These are phyloP conservation scores for Aspergillus nidulans DNA, from an alignment of 495 filamentous ascomycete genomes.

Conservation along the genomic window DNA sequence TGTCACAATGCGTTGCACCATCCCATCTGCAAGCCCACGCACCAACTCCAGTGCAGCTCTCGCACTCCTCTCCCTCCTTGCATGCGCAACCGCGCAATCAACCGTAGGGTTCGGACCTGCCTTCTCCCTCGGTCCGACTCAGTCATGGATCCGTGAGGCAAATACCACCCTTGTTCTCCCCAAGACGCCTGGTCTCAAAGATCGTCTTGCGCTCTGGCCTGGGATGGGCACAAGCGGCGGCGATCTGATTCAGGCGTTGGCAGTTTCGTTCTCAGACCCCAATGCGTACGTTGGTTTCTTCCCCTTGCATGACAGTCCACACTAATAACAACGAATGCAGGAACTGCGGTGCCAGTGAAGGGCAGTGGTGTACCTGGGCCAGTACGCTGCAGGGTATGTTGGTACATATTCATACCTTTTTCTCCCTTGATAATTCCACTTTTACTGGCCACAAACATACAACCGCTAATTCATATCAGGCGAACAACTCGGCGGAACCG, in stretches of 20 bases:
- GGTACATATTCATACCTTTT: too few species aligned
- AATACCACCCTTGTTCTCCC: conserved; percentile 32
- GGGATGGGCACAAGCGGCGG: conserved; percentile 37
- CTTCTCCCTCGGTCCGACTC: conserved; percentile 32
- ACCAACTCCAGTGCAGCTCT: background rate
- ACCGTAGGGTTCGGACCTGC: conserved; percentile 29
- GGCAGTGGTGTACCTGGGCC: conserved; percentile 36
- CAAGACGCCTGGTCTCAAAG: conserved; percentile 18
- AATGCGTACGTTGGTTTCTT: conserved; percentile 13
- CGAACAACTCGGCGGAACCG: conserved; percentile 17
- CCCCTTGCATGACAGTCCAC: too few species aligned
- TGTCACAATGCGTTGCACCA: too few species aligned
- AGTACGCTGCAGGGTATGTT: conserved; percentile 27
- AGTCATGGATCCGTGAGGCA: conserved; percentile 33
- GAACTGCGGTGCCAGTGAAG: conserved; percentile 28
- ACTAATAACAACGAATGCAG: too few species aligned
- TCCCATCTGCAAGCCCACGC: too few species aligned
- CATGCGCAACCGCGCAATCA: conserved; percentile 14
- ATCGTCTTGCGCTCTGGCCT: conserved; percentile 33
- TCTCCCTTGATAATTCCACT: too few species aligned
- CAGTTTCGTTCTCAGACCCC: conserved; percentile 29
- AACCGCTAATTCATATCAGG: conserved; percentile 2
- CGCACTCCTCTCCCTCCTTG: conserved; percentile 12
- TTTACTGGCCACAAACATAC: too few species aligned
- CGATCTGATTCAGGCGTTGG: conserved; percentile 35